Conservation (phyloP, 441 rosid species). For the Populus hybrid region DNA sequence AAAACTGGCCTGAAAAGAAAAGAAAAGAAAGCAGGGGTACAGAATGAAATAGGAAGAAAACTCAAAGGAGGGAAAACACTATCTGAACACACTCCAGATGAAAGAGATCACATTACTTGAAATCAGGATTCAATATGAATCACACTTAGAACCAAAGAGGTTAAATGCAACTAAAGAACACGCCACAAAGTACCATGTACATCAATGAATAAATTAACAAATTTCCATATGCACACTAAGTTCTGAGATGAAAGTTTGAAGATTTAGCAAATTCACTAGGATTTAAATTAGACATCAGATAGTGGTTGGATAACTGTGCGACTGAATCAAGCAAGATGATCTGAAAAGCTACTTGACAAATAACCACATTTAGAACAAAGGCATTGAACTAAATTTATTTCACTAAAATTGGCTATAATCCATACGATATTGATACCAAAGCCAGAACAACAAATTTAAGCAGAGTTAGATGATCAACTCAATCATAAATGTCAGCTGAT, state of each 20-base stretch:
- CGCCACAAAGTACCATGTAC: not conserved
- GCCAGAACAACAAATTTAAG: not conserved
- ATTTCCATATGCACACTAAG: not conserved
- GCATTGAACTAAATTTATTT: not conserved
- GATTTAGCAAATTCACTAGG: not conserved
- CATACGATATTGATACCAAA: not conserved
- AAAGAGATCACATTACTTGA: conserved; percentile 1
- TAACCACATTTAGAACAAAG: not conserved
- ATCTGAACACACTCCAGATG: not conserved
- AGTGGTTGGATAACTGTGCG: conserved; percentile 1
- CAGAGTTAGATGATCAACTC: not conserved
- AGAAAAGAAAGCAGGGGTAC: conserved; percentile 7
- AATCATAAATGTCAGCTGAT: not conserved
- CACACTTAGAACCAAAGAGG: not conserved
- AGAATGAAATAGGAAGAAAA: not conserved
- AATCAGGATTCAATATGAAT: not conserved
- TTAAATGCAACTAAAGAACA: not conserved
- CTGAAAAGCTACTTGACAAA: conserved; percentile 3
- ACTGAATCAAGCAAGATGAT: conserved; percentile 12
- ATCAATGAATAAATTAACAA: not conserved
- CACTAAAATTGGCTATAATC: not conserved
- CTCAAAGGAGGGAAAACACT: not conserved
- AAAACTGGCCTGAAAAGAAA: conserved; percentile 51
- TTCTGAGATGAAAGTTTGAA: not conserved
- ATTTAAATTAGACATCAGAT: not conserved